These are phyloP conservation scores for Aegilops bicornis DNA, from an alignment of 176 grass and related monocot genomes.

Conservation along the genomic window DNA sequence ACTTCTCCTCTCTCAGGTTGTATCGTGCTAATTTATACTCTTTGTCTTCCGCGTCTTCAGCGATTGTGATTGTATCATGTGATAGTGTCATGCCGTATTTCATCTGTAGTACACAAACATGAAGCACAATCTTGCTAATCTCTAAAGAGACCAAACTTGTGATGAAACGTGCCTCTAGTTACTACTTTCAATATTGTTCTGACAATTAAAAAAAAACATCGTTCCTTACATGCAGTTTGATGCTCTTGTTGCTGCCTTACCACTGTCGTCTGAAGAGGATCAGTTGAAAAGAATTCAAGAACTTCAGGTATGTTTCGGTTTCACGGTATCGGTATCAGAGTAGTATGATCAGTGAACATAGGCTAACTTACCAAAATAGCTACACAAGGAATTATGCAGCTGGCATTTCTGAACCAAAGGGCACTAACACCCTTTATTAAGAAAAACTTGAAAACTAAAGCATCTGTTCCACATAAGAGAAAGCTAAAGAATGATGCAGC, in stretches of 20 bases:
- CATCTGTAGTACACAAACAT: not conserved
- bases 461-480: not conserved
- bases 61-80: not conserved
- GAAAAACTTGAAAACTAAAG: not conserved
- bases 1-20: not conserved
- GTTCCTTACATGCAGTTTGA: conserved; percentile 66
- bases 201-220: not conserved
- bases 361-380: not conserved
- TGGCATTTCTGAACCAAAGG: not conserved
- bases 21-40: not conserved
- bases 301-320: conserved; percentile 50
- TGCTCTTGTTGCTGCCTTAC: conserved; percentile 72
- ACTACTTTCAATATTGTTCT: not conserved
- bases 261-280: conserved; percentile 77
- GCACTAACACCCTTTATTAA: not conserved
- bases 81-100: not conserved
- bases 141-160: not conserved
- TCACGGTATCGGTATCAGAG: not conserved
- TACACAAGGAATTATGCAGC: not conserved
- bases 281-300: conserved; percentile 82
- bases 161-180: not conserved
- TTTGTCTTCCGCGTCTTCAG: not conserved
- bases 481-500: not conserved
- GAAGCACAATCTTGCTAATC: not conserved
- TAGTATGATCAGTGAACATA: not conserved